Evolutionary conservation across 345 rosid species (phyloP), one percentile per base, ranked within the genome.

Genomic region (Erodium maritimum): DNA sequence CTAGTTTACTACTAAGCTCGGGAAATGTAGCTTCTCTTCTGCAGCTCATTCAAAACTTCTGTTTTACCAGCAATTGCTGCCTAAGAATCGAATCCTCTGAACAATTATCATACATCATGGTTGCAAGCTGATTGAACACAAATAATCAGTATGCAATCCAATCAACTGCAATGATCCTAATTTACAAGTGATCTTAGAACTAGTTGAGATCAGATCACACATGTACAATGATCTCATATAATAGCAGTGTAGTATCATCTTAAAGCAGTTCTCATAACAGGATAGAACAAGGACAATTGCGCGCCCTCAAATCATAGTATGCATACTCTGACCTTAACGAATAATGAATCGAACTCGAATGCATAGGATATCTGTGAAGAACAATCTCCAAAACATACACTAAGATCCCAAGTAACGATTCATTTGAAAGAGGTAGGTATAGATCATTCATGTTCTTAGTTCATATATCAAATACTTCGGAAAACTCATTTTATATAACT

Each of bases 21-120:
- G 1, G 46, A 37, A 37, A 5, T 37, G 46, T 12, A 37, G 14
- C 46, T 5, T 5, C 46, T 37, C 46, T 37, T 37, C 46, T 37
- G 46, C 46, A 11, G 46, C 46, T 37, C 46, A 37, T 37, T 25
- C 3, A 25, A 25, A 25, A 25, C 33, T 25, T 25, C 33, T 25
- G 33, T 2, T 25, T 37, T 37, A 37, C 11, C 46, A 37, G 46
- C 46, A 37, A 37, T 37, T 37, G 46, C 46, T 5, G 46, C 10
- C 13, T 37, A 37, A 37, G 46, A 37, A 37, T 37, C 14, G 46
- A 78, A 72, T 73, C 74, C 73, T 73, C 73, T 52, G 72, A 56
- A 80, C 60, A 78, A 74, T 78, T 90, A 90, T 87, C 90, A 90
- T 85, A 85, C 93, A 85, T 83, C 95, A 80, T 90, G 94, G 79